Conservation (phyloP, 192 early-diverging fungal genomes). For the Entomortierella chlamydospora region DNA sequence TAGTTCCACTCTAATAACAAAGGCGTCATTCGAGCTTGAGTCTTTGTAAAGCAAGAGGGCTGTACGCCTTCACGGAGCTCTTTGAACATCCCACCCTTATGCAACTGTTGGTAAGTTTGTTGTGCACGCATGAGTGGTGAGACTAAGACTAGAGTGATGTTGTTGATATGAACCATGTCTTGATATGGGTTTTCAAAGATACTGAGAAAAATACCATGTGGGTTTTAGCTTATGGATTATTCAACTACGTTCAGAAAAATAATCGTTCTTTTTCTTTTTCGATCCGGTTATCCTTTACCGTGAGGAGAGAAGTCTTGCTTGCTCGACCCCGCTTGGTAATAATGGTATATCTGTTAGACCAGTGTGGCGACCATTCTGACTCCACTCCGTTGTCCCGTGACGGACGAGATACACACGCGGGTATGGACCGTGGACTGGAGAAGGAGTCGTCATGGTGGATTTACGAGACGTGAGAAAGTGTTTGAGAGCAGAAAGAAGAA, state of each 20-base stretch:
- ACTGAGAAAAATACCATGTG: too few species aligned
- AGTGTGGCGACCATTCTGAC: conserved; percentile 58
- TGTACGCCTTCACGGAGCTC: neutral
- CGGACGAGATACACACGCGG: conserved; percentile 59
- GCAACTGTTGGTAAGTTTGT: conserved; percentile 51
- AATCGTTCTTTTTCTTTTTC: neutral
- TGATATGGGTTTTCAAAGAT: conserved; percentile 60
- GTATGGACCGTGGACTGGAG: conserved; percentile 38
- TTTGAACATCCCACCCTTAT: conserved; percentile 13
- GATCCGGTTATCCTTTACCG: conserved; percentile 12
- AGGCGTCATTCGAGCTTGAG: conserved; percentile 37
- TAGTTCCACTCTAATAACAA: conserved; percentile 58
- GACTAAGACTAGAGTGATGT: conserved; percentile 49
- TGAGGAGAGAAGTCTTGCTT: conserved; percentile 45
- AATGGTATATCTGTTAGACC: conserved; percentile 54
- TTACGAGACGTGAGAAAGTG: neutral
- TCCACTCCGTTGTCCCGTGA: conserved; percentile 62
- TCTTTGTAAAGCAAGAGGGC: conserved; percentile 35
- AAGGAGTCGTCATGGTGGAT: conserved; percentile 36
- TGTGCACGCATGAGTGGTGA: conserved; percentile 54
- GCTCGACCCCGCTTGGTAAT: conserved; percentile 45
- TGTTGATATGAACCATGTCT: conserved; percentile 54
- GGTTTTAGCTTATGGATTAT: too few species aligned
- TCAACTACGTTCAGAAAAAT: neutral
- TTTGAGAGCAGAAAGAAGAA: neutral